These are phyloP conservation scores for Parmales sp. DNA, from an alignment of 108 stramenopile species.

Conservation along the genomic window DNA sequence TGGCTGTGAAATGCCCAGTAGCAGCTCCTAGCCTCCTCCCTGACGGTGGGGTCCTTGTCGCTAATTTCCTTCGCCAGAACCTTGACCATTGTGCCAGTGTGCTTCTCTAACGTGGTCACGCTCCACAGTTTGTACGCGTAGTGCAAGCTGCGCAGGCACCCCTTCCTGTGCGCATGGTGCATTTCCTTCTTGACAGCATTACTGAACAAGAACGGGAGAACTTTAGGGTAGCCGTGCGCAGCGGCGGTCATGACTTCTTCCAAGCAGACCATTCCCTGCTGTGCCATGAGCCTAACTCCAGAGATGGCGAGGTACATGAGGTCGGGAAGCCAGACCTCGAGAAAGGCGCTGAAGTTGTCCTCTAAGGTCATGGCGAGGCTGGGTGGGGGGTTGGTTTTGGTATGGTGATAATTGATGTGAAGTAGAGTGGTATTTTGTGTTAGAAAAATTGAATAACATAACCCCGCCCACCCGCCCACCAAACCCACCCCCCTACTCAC, in stretches of 20 bases:
- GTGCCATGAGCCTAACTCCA: slow-evolving; percentile 33
- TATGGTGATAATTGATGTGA: too few relatives aligned
- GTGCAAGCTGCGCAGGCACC: slow-evolving; percentile 25
- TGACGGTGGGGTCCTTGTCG: slow-evolving; percentile 32
- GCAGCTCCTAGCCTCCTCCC: slow-evolving; percentile 40
- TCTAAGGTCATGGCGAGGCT: neutral
- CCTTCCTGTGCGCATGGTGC: slow-evolving; percentile 28
- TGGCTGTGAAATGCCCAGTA: slow-evolving; percentile 37
- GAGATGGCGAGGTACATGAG: slow-evolving; percentile 26
- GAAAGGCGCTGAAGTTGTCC: slow-evolving; percentile 15
- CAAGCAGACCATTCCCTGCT: slow-evolving; percentile 30
- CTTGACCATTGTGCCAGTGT: slow-evolving; percentile 20
- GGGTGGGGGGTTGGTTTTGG: too few relatives aligned
- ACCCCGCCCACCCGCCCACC: slow-evolving; percentile 19
- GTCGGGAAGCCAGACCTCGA: slow-evolving; percentile 26
- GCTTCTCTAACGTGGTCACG: slow-evolving; percentile 13
- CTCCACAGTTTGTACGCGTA: slow-evolving; percentile 31
- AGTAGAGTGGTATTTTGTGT: too few relatives aligned
- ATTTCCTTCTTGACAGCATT: slow-evolving; percentile 24
- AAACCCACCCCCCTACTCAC: slow-evolving; percentile 22
- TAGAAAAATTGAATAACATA: slow-evolving; percentile 5
- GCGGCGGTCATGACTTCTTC: slow-evolving; percentile 19
- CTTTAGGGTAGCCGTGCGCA: neutral
- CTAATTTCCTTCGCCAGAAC: slow-evolving; percentile 24
- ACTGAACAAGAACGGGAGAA: neutral